phyloP scores from a whole-genome alignment of 805 yeast species.

The Martiniozyma abietophila region DNA sequence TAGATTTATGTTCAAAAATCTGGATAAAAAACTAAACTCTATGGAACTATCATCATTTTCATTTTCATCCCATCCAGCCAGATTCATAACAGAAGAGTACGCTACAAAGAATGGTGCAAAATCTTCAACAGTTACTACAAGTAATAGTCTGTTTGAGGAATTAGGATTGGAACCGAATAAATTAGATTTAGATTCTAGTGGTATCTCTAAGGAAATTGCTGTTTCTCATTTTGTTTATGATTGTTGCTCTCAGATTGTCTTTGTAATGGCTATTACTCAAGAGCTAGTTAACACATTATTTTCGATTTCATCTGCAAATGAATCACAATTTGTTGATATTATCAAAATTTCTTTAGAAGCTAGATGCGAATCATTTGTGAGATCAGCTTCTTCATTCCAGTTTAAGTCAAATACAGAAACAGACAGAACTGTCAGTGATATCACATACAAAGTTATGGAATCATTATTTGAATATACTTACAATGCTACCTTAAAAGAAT shows the following conservation, averaged over 20 bases:
- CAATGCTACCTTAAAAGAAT: slow-evolving; percentile 24
- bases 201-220: slow-evolving; percentile 1
- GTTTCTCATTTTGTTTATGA: slow-evolving; percentile 7
- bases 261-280: slow-evolving; percentile 31
- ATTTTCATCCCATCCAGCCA: slow-evolving; percentile 17
- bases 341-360: slow-evolving; percentile 26
- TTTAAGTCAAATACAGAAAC: slow-evolving; percentile 18
- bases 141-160: slow-evolving; percentile 18
- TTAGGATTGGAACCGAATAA: slow-evolving; percentile 14
- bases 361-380: slow-evolving; percentile 16
- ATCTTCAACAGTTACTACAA: slow-evolving; percentile 8
- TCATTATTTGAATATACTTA: slow-evolving; percentile 20
- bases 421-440: slow-evolving; percentile 25
- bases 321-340: slow-evolving; percentile 31
- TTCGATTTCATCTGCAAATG: slow-evolving; percentile 35
- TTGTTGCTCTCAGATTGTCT: slow-evolving; percentile 10
- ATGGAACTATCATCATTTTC: slow-evolving; percentile 9
- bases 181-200: not conserved
- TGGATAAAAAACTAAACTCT: slow-evolving; percentile 9
- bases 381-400: slow-evolving; percentile 11
- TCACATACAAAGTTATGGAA: slow-evolving; percentile 23
- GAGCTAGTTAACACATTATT: slow-evolving; percentile 34
- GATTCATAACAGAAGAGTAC: slow-evolving; percentile 13
- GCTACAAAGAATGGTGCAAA: slow-evolving; percentile 8
- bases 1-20: slow-evolving; percentile 12